These are phyloP conservation scores for Nitzschia sp. DNA, from an alignment of 108 stramenopile genomes.

Conservation along the genomic window DNA sequence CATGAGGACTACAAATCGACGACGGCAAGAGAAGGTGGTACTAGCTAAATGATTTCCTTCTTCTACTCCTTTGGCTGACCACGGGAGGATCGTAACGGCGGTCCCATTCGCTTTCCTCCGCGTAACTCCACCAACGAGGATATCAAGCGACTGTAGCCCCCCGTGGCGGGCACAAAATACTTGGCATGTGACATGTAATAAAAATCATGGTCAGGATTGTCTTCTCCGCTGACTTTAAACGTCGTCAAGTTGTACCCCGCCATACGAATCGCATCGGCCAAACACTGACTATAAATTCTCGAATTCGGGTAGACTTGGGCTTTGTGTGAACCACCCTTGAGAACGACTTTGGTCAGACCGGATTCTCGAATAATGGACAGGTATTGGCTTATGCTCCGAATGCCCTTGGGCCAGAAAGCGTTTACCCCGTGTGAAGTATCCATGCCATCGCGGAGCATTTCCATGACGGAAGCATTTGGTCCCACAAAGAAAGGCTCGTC, in stretches of 20 bases:
- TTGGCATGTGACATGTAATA: constrained; percentile 7
- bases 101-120: neutral
- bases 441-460: neutral
- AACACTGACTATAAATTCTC: neutral
- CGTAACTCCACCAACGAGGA: neutral
- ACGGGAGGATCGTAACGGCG: no score
- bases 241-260: neutral
- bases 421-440: neutral
- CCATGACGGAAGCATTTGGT: neutral
- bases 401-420: neutral
- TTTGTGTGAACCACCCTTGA: no score
- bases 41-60: no score
- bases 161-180: neutral
- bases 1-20: no score
- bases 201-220: neutral
- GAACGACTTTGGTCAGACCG: neutral
- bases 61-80: neutral
- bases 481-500: neutral
- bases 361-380: neutral
- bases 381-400: no score
- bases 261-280: neutral
- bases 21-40: no score
- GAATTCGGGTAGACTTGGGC: neutral
- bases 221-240: neutral
- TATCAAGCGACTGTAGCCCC: neutral